Evolutionary conservation across 1,284 basidiomycete genomes (phyloP).

Genomic region (Pterulicium gracile): DNA sequence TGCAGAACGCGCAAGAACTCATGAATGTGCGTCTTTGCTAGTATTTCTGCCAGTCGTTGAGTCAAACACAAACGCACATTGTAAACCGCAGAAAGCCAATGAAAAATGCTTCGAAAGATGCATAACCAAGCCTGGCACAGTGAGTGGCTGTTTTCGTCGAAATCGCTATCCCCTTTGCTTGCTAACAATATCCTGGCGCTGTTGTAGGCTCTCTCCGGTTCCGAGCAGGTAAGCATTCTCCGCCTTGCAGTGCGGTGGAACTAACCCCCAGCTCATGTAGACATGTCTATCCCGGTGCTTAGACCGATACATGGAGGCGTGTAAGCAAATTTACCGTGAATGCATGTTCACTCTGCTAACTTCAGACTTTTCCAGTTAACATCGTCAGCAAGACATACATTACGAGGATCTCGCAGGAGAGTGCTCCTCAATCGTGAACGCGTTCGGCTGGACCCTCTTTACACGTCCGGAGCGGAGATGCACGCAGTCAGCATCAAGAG

Average conservation of each 20-base stretch:
- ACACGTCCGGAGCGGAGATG: too few relatives aligned
- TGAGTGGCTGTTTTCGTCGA: neutral
- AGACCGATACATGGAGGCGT: constrained; percentile 77
- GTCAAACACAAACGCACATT: constrained; percentile 2
- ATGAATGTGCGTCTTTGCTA: constrained; percentile 46
- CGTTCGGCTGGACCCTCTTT: too few relatives aligned
- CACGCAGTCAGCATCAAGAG: too few relatives aligned
- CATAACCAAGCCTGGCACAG: constrained; percentile 60
- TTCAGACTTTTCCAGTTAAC: constrained; percentile 39
- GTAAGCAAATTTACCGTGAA: constrained; percentile 34
- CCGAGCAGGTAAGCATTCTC: constrained; percentile 65
- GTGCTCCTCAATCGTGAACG: too few relatives aligned
- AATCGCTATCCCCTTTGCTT: too few relatives aligned
- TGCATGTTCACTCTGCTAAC: constrained; percentile 4
- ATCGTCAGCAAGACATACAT: constrained; percentile 63
- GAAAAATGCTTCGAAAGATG: constrained; percentile 74
- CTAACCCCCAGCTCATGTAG: too few relatives aligned
- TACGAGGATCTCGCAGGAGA: constrained; percentile 29
- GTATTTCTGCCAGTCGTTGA: constrained; percentile 1
- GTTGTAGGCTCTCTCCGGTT: constrained; percentile 43
- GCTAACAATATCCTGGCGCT: too few relatives aligned
- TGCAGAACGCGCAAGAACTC: constrained; percentile 72
- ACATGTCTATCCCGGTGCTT: constrained; percentile 67
- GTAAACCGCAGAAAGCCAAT: constrained; percentile 48
- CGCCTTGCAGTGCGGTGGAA: too few relatives aligned